These are phyloP conservation scores for Venturia aucupariae DNA, from an alignment of 2,329 filamentous ascomycete species.

Conservation along the genomic window DNA sequence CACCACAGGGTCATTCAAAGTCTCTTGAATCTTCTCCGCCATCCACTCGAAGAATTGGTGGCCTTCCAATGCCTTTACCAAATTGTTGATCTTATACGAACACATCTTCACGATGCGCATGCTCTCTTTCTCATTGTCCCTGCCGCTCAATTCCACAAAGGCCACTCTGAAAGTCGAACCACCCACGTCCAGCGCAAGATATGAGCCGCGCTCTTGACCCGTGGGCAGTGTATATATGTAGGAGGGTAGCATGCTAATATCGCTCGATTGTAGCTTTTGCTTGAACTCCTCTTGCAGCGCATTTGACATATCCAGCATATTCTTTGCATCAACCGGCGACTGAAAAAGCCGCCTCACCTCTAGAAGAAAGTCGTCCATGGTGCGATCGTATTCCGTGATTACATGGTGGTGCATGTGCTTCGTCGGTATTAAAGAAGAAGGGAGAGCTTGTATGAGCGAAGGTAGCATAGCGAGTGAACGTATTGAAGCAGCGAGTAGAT, in stretches of 20 bases:
- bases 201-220: conserved; percentile 50
- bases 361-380: conserved; percentile 39
- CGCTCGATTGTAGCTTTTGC: conserved; percentile 44
- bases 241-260: conserved; percentile 56
- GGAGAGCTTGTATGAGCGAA: conserved; percentile 22
- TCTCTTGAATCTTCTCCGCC: conserved; percentile 47
- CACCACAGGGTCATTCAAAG: conserved; percentile 27
- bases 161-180: conserved; percentile 58
- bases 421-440: conserved; percentile 25
- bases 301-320: conserved; percentile 36
- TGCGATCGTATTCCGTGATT: conserved; percentile 32
- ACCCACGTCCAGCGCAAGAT: conserved; percentile 54
- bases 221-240: conserved; percentile 53
- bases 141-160: conserved; percentile 46
- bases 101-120: conserved; percentile 48
- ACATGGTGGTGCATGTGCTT: conserved; percentile 29
- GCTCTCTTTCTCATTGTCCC: conserved; percentile 30
- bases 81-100: conserved; percentile 47
- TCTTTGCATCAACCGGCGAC: conserved; percentile 31
- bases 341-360: conserved; percentile 37
- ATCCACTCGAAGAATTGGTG: conserved; percentile 58
- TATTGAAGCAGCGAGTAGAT: conserved; percentile 29
- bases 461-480: conserved; percentile 32
- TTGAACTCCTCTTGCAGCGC: conserved; percentile 43
- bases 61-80: conserved; percentile 45